Evolutionary conservation across 495 filamentous ascomycete species (phyloP), one percentile per base, ranked within the genome.

Genomic region (Aspergillus ostianus): DNA sequence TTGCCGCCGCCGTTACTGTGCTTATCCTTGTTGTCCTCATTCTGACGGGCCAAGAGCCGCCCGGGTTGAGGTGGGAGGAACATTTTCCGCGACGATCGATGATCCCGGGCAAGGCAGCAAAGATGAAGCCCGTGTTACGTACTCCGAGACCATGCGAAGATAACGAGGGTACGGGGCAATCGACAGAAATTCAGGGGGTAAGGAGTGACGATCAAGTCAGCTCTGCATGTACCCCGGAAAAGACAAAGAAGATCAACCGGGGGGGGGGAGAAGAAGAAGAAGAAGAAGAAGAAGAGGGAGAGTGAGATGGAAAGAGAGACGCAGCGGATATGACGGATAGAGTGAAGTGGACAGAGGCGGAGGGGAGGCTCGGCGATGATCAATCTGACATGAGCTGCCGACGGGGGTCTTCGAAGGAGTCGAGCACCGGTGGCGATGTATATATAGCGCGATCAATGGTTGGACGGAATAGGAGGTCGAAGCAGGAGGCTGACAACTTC

Each of bases 21-120:
- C 44, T 56, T 36, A n/a, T 56, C 46, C 46, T 26, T 45, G 41
- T 32, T 26, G 55, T 49, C 29, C 45, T 46, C 26, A 54, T 46
- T 51, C 54, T 66, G 61, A 63, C 67, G 61, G 52, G 53, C 52
- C 51, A 51, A 48, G 32, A 69, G 57, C 55, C 57, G 58, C 21
- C 58, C 59, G 20, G 51, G 27, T 13, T 64, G 58, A 46, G 46
- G 36, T 27, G 64, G 67, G 57, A 69, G 58, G 52, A 57, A 59
- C 67, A 69, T 69, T 41, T 46, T 69, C 36, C 29, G 29, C 8
- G 36, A 17, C 36, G 36, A 41, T 41, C 13, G 18, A 48, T 19
- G 29, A 51, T 20, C 55, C 55, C 27, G 55, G 53, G 32, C 51
- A 53, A 49, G 58, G 61, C 54, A 47, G 52, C 17, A 19, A 36